Base-by-base conservation (phyloP, 164 flowering plant species). In the Santalum album region DNA sequence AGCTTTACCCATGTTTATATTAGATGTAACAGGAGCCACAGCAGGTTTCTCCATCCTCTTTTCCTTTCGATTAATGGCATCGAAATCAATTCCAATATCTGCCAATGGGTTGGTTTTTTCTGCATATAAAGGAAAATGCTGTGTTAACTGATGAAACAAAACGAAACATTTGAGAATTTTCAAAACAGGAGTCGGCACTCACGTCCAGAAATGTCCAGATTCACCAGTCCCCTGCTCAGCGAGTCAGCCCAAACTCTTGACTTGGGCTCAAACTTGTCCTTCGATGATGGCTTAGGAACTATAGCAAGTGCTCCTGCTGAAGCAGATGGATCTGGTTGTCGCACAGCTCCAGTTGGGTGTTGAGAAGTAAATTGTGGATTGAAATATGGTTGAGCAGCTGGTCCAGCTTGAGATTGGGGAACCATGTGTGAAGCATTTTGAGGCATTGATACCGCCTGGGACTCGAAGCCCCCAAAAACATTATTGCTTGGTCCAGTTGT, bases 191-290 rank as follows among this genome's bases (percentile, higher is more conserved):
- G 12, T 16, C 23, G 18, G 36, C 16, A 84, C 96, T 87, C 64
- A 94, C 99, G 59, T 72, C 99, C 99, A 63, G 99, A 90, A 51
- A 94, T 94, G 59, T 94, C 86, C 59, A 94, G 70, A 69, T 94
- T 73, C 51, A 94, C 95, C 1, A 94, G 76, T 26, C 99, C 99
- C 57, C 95, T 81, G 63, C 81, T 94, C 53, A 94, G 70, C 16
- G 99, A 90, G 67, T 94, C 99, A 14, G 95, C 77, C 99, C 99
- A 94, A 50, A 94, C 91, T 32, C 89, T 61, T 22, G 99, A 94
- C 72, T 94, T 94, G 49, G 90, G 61, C 72, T 90, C 89, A 71
- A 94, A 94, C 63, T 90, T 90, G 49, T 76, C 83, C 67, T 76
- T 77, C 0, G 80, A 32, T n/a, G 21, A 43, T 61, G 76, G 76